Conservation (phyloP, 2,329 filamentous ascomycete species). For the Calonectria crousiana region DNA sequence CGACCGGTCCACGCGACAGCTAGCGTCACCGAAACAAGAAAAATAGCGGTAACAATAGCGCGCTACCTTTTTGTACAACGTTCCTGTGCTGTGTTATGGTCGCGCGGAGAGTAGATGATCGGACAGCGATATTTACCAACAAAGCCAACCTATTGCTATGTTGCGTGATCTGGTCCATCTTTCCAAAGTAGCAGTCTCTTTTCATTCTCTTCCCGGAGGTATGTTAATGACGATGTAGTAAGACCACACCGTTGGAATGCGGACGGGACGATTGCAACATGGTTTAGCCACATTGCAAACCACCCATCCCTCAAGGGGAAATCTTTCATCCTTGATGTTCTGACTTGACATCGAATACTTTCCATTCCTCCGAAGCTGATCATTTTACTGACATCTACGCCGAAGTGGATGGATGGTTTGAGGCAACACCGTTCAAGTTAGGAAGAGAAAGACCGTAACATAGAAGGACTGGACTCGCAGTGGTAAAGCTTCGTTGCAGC, state of each 20-base stretch:
- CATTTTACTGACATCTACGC: background rate
- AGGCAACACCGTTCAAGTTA: background rate
- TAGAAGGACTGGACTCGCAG: background rate
- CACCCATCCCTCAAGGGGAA: background rate
- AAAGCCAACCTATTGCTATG: background rate
- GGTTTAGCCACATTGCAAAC: background rate
- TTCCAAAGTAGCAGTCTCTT: background rate
- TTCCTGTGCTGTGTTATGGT: background rate
- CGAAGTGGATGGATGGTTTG: background rate
- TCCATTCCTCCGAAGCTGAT: background rate
- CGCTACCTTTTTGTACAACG: background rate
- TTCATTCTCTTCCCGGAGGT: background rate
- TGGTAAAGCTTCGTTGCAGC: background rate
- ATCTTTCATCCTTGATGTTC: background rate
- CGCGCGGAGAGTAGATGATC: background rate
- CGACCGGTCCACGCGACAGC: background rate
- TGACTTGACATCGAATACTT: background rate
- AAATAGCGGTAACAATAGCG: background rate
- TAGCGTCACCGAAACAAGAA: background rate
- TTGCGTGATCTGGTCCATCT: background rate
- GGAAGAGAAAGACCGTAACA: background rate
- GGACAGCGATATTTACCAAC: background rate
- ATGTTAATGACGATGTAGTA: background rate
- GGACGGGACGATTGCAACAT: background rate
- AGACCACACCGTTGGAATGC: background rate